These are phyloP conservation scores for Tricholoma sp. DNA, from an alignment of 768 basidiomycete species.

Conservation along the genomic window DNA sequence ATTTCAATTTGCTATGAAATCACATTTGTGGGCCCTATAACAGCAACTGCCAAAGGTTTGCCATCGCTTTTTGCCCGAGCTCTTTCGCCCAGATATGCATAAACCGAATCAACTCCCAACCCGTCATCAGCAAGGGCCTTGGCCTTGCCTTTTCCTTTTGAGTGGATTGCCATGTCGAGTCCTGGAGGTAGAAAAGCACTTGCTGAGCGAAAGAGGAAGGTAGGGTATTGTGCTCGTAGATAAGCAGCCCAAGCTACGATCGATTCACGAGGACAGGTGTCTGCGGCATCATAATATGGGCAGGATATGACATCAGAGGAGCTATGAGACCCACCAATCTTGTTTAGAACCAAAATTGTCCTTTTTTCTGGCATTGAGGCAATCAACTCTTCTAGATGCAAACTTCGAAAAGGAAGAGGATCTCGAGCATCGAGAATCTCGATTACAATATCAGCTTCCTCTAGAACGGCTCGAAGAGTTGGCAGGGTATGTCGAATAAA, in stretches of 20 bases:
- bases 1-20: conserved; percentile 8
- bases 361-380: conserved; percentile 36
- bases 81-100: conserved; percentile 41
- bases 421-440: conserved; percentile 85
- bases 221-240: conserved; percentile 56
- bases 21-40: conserved; percentile 87
- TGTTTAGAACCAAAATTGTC: conserved; percentile 73
- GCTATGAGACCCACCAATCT: conserved; percentile 63
- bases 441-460: conserved; percentile 73
- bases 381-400: conserved; percentile 52
- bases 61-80: conserved; percentile 42
- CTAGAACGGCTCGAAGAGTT: conserved; percentile 60
- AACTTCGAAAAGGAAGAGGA: conserved; percentile 66
- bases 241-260: conserved; percentile 62
- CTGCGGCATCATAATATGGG: conserved; percentile 31
- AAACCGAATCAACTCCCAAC: conserved; percentile 51
- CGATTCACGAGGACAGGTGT: conserved; percentile 75
- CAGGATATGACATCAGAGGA: background rate
- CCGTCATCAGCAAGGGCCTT: conserved; percentile 47
- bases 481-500: conserved; percentile 62
- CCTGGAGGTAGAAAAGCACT: conserved; percentile 55
- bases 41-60: conserved; percentile 60
- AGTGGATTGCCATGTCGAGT: conserved; percentile 18
- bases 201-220: conserved; percentile 70
- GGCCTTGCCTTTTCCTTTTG: conserved; percentile 43